Evolutionary conservation across 2,329 filamentous ascomycete species (phyloP).

Genomic region (Aspergillus sergii): DNA sequence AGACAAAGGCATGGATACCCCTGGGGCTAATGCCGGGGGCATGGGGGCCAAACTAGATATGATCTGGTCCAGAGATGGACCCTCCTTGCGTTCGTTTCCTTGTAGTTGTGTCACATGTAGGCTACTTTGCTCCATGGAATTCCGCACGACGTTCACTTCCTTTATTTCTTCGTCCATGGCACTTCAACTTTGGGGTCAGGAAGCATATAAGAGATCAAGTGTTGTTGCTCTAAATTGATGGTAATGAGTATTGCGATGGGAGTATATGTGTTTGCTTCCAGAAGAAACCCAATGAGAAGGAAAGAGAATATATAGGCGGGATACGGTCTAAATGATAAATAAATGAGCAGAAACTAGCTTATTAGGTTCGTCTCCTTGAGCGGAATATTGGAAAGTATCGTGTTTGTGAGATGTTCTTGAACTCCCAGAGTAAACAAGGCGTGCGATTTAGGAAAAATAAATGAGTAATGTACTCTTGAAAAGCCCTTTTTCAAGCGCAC

Average conservation of each 20-base stretch:
- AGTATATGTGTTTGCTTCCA: not conserved
- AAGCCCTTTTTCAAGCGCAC: not conserved
- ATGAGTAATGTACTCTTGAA: not conserved
- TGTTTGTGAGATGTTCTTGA: not conserved
- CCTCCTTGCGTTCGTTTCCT: conserved; percentile 15
- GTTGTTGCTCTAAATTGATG: not conserved
- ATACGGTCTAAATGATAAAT: not conserved
- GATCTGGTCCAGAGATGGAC: conserved; percentile 30
- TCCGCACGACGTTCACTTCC: not conserved
- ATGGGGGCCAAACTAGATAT: conserved; percentile 25
- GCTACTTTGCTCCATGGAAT: not conserved
- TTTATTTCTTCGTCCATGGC: not conserved
- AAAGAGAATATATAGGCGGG: not conserved
- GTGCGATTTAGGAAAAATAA: not conserved
- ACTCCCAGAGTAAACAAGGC: not conserved
- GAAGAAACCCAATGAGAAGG: not conserved
- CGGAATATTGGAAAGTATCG: not conserved
- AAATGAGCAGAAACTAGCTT: not conserved
- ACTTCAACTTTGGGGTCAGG: not conserved
- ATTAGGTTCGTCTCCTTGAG: not conserved
- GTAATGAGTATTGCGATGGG: not conserved
- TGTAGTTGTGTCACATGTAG: not conserved
- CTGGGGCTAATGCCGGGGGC: conserved; percentile 24
- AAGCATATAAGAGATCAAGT: not conserved
- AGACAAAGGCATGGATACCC: conserved; percentile 21